These are phyloP conservation scores for Kodamaea plutei DNA, from an alignment of 1,139 yeast genomes.

Conservation along the genomic window DNA sequence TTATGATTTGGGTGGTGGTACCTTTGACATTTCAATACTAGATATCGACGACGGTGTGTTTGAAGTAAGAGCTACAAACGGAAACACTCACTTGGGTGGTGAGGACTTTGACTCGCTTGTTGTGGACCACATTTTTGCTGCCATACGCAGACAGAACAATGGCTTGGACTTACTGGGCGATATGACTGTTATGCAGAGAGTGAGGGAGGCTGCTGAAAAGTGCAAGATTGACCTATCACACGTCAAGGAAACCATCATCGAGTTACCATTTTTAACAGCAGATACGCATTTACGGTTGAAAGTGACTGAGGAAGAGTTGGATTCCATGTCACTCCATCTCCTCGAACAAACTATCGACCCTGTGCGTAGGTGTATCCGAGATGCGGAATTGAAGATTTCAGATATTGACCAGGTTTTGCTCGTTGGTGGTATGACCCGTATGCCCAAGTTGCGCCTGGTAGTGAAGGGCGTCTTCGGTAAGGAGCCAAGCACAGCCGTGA, in stretches of 20 bases:
- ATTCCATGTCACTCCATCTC: slow-evolving; percentile 55
- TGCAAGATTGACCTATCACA: slow-evolving; percentile 70
- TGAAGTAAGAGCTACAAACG: slow-evolving; percentile 79
- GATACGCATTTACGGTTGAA: slow-evolving; percentile 49
- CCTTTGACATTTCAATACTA: slow-evolving; percentile 74
- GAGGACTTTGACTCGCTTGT: slow-evolving; percentile 72
- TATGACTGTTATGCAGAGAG: slow-evolving; percentile 56
- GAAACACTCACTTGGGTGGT: slow-evolving; percentile 81
- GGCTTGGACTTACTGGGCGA: slow-evolving; percentile 46
- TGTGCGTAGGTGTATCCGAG: slow-evolving; percentile 62
- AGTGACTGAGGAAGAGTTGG: slow-evolving; percentile 61
- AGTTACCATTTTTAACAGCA: slow-evolving; percentile 57
- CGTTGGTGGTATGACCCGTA: slow-evolving; percentile 85
- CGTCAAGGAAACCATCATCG: slow-evolving; percentile 50
- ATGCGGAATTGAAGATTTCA: slow-evolving; percentile 57
- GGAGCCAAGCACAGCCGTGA: slow-evolving; percentile 60
- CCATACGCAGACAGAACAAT: slow-evolving; percentile 37
- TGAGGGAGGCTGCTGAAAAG: slow-evolving; percentile 68
- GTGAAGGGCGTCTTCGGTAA: slow-evolving; percentile 57
- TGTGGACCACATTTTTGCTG: slow-evolving; percentile 47
- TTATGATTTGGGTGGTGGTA: slow-evolving; percentile 81
- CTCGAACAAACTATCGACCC: slow-evolving; percentile 63
- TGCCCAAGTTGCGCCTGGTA: slow-evolving; percentile 65
- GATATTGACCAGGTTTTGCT: slow-evolving; percentile 70
- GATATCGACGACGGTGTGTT: slow-evolving; percentile 81